Evolutionary conservation across 2,329 filamentous ascomycete genomes (phyloP).

Genomic region (Botrytis pseudocinerea): DNA sequence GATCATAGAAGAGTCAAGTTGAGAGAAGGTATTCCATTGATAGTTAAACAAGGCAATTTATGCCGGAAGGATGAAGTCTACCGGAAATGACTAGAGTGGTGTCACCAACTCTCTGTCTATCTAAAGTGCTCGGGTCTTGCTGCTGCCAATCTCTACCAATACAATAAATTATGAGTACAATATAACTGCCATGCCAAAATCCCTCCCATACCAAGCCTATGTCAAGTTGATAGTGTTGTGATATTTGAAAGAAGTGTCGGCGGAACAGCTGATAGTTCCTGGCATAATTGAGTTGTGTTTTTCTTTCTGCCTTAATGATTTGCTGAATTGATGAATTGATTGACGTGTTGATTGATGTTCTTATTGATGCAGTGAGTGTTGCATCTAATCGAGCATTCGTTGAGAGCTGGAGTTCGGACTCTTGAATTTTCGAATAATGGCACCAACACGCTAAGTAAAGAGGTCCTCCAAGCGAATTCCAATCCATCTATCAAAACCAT

Average conservation of each 20-base stretch:
- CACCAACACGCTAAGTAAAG: not conserved
- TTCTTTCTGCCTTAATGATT: not conserved
- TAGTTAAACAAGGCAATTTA: not conserved
- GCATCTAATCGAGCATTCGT: not conserved
- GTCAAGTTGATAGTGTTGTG: not conserved
- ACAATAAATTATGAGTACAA: not conserved
- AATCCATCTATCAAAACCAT: not conserved
- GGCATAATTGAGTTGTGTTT: not conserved
- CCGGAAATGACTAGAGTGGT: not conserved
- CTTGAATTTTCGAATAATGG: not conserved
- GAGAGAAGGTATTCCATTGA: slow-evolving; percentile 8
- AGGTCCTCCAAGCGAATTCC: not conserved
- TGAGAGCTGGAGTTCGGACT: not conserved
- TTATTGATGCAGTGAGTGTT: not conserved
- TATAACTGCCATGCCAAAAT: not conserved
- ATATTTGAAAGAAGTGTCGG: not conserved
- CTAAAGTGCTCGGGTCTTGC: slow-evolving; percentile 9
- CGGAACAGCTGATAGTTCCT: not conserved
- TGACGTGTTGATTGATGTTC: not conserved
- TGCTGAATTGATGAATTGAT: not conserved
- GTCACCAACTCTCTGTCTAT: slow-evolving; percentile 1
- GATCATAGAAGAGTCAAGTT: not conserved
- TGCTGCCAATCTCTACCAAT: not conserved
- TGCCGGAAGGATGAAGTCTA: not conserved
- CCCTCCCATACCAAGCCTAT: not conserved